phyloP scores from a whole-genome alignment of 2,329 filamentous ascomycete genomes.

The Camillea tinctor region DNA sequence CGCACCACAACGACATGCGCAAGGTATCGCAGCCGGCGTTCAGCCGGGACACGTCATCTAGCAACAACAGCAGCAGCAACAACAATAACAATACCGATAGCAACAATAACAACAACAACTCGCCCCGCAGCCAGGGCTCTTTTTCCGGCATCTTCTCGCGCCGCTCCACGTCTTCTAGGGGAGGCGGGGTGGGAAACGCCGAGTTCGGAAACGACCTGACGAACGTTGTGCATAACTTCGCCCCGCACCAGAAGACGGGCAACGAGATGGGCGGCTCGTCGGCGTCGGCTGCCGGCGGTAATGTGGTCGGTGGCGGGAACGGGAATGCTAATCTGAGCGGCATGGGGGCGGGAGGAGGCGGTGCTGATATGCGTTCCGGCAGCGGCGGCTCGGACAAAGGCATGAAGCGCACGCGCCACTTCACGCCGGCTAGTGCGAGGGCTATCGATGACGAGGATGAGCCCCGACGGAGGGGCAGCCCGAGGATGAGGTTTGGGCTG shows the following conservation, averaged over 20 bases:
- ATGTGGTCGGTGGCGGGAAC: no score
- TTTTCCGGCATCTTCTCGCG: conserved; percentile 32
- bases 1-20: conserved; percentile 35
- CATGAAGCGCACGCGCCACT: conserved; percentile 46
- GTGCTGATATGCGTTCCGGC: conserved; percentile 13
- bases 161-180: conserved; percentile 29
- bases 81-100: conserved; percentile 29
- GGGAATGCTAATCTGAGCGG: no score
- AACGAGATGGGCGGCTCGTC: no score
- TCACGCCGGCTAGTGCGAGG: conserved; percentile 46
- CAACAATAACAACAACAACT: no score
- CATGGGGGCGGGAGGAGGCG: no score
- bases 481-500: conserved; percentile 25
- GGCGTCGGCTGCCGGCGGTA: no score
- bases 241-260: conserved; percentile 5
- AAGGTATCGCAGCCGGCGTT: conserved; percentile 42
- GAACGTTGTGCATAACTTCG: conserved; percentile 24
- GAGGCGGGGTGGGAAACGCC: conserved; percentile 7
- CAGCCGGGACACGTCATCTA: conserved; percentile 11
- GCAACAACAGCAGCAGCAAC: conserved; percentile 24
- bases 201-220: conserved; percentile 34
- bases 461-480: conserved; percentile 37
- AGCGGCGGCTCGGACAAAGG: conserved; percentile 34
- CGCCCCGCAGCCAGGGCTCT: conserved; percentile 28
- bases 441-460: conserved; percentile 49